Conservation (phyloP, 2,329 filamentous ascomycete species). For the Cryphonectria carpinicola region DNA sequence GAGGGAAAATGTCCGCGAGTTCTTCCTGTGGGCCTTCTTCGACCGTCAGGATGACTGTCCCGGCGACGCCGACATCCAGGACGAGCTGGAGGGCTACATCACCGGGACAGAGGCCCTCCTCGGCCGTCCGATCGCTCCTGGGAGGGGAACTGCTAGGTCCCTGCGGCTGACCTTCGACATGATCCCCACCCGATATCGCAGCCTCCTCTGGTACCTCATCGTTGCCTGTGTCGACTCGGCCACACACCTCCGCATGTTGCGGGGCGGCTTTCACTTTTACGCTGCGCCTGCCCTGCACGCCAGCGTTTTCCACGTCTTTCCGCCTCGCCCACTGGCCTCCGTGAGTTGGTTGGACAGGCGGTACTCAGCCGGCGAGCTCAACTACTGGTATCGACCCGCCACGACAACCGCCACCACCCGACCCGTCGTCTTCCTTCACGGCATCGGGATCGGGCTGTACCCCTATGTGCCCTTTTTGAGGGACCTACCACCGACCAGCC, state of each 20-base stretch:
- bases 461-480: constrained; percentile 28
- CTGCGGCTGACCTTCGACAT: constrained; percentile 69
- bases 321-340: constrained; percentile 55
- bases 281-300: constrained; percentile 41
- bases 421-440: constrained; percentile 31
- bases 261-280: constrained; percentile 57
- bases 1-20: constrained; percentile 70
- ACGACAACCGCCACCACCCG: constrained; percentile 12
- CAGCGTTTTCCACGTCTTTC: constrained; percentile 49
- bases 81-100: constrained; percentile 53
- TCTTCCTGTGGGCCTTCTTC: constrained; percentile 70
- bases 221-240: constrained; percentile 58
- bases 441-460: constrained; percentile 30
- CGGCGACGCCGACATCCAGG: constrained; percentile 39
- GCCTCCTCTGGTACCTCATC: constrained; percentile 66
- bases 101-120: constrained; percentile 57
- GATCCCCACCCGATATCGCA: constrained; percentile 63
- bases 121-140: constrained; percentile 54
- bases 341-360: neutral
- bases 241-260: constrained; percentile 49
- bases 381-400: constrained; percentile 28
- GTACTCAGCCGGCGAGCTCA: constrained; percentile 27
- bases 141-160: constrained; percentile 58
- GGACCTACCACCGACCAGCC: constrained; percentile 26
- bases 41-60: constrained; percentile 41